These are phyloP conservation scores for Magnolia changhungtana DNA, from an alignment of 164 flowering plant species.

Conservation along the genomic window DNA sequence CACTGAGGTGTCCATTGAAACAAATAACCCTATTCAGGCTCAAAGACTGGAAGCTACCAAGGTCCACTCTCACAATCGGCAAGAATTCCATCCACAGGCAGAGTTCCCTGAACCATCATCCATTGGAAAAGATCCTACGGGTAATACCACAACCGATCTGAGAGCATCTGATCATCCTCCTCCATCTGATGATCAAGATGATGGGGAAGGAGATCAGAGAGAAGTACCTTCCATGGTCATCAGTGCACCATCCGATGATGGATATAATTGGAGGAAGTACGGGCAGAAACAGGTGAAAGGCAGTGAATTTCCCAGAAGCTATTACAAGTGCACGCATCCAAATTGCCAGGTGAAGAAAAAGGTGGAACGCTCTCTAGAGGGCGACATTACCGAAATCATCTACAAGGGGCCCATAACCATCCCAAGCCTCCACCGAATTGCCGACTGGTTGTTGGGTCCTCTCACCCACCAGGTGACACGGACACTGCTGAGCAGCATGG, in stretches of 20 bases:
- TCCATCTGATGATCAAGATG: constrained; percentile 48
- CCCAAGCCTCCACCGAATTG: constrained; percentile 76
- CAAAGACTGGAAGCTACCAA: no score
- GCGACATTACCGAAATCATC: constrained; percentile 80
- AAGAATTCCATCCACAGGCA: constrained; percentile 17
- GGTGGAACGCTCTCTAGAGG: constrained; percentile 84
- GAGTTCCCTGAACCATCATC: constrained; percentile 25
- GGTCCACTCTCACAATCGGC: no score
- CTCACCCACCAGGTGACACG: constrained; percentile 35
- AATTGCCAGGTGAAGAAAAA: constrained; percentile 88
- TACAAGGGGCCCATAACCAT: constrained; percentile 83
- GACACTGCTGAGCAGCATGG: constrained; percentile 42
- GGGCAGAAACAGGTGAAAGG: constrained; percentile 95
- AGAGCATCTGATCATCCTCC: constrained; percentile 40
- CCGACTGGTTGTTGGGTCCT: constrained; percentile 51
- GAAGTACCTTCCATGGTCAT: constrained; percentile 36
- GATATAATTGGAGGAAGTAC: constrained; percentile 89
- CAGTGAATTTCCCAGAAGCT: constrained; percentile 82
- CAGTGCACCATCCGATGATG: constrained; percentile 60
- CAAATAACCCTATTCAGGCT: no score
- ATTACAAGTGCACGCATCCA: constrained; percentile 82
- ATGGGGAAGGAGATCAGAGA: constrained; percentile 55
- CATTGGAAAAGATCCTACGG: constrained; percentile 23
- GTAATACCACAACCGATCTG: constrained; percentile 21
- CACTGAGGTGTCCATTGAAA: no score